Evolutionary conservation across 2,329 filamentous ascomycete genomes (phyloP).

Genomic region (Apiospora malaysiana): DNA sequence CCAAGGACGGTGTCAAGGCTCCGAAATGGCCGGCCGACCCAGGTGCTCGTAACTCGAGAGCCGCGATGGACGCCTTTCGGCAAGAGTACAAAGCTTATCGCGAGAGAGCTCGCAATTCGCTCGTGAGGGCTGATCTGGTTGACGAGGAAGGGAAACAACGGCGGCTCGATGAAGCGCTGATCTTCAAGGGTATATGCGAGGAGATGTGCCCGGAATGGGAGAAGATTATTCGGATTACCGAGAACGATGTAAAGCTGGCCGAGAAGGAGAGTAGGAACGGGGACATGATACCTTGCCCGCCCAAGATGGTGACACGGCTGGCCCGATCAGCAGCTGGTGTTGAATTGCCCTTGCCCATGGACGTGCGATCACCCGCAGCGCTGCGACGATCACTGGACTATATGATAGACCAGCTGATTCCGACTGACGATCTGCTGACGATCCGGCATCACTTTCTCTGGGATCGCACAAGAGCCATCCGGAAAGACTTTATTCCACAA

Average conservation of each 20-base stretch:
- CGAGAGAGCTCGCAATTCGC: conserved; percentile 58
- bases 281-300: conserved; percentile 52
- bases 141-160: conserved; percentile 70
- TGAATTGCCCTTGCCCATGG: conserved; percentile 70
- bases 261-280: conserved; percentile 56
- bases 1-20: conserved; percentile 59
- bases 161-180: conserved; percentile 66
- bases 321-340: conserved; percentile 72
- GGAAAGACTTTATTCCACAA: conserved; percentile 72
- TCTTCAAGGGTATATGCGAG: conserved; percentile 72
- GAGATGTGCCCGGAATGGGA: conserved; percentile 75
- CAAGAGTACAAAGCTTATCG: conserved; percentile 64
- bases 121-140: conserved; percentile 65
- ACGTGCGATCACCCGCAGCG: conserved; percentile 66
- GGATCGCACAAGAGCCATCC: conserved; percentile 71
- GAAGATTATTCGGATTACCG: conserved; percentile 66
- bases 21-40: conserved; percentile 62
- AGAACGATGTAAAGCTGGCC: conserved; percentile 61
- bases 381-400: conserved; percentile 68
- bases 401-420: conserved; percentile 64
- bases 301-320: conserved; percentile 70
- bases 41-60: conserved; percentile 57
- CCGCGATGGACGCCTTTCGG: conserved; percentile 59
- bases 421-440: conserved; percentile 59
- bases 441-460: conserved; percentile 68